Conservation (phyloP, 208 protist genomes). For the Porcisia deanei region DNA sequence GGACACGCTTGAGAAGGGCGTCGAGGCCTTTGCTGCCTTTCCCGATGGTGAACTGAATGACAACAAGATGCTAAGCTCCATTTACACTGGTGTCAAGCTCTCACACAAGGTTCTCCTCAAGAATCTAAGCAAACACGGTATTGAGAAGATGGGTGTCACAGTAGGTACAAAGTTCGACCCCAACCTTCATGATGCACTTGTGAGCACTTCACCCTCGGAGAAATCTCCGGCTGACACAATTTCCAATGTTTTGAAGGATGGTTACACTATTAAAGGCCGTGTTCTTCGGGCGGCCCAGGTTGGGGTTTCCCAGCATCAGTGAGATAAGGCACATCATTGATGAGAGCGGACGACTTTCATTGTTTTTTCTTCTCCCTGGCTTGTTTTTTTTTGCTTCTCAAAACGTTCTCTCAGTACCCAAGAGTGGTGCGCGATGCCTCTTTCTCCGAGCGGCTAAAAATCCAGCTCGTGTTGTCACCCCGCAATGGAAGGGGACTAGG, state of each 20-base stretch:
- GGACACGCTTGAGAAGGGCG: constrained; percentile 90
- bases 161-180: constrained; percentile 85
- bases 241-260: constrained; percentile 87
- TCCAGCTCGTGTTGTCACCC: not conserved
- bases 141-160: constrained; percentile 82
- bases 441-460: not conserved
- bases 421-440: not conserved
- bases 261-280: constrained; percentile 86
- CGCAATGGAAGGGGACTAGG: not conserved
- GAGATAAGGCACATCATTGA: not conserved
- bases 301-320: constrained; percentile 55
- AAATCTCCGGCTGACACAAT: constrained; percentile 55
- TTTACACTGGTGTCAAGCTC: constrained; percentile 86
- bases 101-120: constrained; percentile 86
- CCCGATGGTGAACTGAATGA: constrained; percentile 49
- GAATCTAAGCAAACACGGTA: constrained; percentile 83
- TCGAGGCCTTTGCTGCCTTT: constrained; percentile 68
- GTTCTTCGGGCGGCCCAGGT: constrained; percentile 92
- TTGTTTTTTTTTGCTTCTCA: constrained; percentile 23
- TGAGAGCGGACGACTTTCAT: not conserved
- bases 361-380: constrained; percentile 2
- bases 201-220: constrained; percentile 67
- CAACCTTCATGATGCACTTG: constrained; percentile 90
- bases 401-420: constrained; percentile 18
- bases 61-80: constrained; percentile 61